Evolutionary conservation across 371 early-diverging fungal species (phyloP).

Genomic region (Mucor velutinosus): DNA sequence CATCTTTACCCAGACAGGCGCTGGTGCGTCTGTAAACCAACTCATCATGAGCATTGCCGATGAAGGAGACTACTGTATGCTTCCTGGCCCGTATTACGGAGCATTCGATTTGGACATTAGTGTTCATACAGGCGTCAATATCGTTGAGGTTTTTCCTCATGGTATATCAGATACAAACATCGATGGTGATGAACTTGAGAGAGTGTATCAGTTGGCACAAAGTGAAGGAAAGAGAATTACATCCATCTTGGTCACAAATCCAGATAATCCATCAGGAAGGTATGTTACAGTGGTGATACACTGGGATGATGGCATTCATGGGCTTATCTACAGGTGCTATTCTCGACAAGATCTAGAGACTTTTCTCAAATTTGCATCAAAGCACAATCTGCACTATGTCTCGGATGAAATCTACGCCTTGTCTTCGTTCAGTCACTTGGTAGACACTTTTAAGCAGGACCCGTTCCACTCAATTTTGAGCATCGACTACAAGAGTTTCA

Average conservation of each 20-base stretch:
- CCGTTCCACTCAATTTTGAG: slow-evolving; percentile 45
- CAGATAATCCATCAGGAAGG: slow-evolving; percentile 66
- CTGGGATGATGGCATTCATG: not conserved
- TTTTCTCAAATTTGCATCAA: slow-evolving; percentile 58
- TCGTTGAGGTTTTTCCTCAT: slow-evolving; percentile 48
- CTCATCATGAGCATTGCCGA: slow-evolving; percentile 64
- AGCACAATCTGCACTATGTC: slow-evolving; percentile 68
- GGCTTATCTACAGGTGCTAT: slow-evolving; percentile 36
- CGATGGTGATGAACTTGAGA: slow-evolving; percentile 42
- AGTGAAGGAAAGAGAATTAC: slow-evolving; percentile 45
- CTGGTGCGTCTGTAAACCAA: slow-evolving; percentile 64
- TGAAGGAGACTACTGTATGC: slow-evolving; percentile 73
- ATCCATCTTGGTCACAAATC: slow-evolving; percentile 68
- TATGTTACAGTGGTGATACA: slow-evolving; percentile 9
- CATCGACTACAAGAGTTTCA: slow-evolving; percentile 52
- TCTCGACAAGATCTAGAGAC: slow-evolving; percentile 53
- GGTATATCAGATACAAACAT: slow-evolving; percentile 27
- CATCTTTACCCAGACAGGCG: slow-evolving; percentile 70
- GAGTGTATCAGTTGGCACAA: slow-evolving; percentile 35
- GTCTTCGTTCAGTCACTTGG: slow-evolving; percentile 56
- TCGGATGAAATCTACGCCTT: slow-evolving; percentile 86
- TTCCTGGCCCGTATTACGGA: slow-evolving; percentile 76
- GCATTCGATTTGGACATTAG: slow-evolving; percentile 69
- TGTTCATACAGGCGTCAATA: slow-evolving; percentile 51
- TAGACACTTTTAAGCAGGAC: not conserved